Evolutionary conservation across 2,329 filamentous ascomycete species (phyloP), one percentile per base, ranked within the genome.

Genomic region (Pseudogymnoascus sp.): DNA sequence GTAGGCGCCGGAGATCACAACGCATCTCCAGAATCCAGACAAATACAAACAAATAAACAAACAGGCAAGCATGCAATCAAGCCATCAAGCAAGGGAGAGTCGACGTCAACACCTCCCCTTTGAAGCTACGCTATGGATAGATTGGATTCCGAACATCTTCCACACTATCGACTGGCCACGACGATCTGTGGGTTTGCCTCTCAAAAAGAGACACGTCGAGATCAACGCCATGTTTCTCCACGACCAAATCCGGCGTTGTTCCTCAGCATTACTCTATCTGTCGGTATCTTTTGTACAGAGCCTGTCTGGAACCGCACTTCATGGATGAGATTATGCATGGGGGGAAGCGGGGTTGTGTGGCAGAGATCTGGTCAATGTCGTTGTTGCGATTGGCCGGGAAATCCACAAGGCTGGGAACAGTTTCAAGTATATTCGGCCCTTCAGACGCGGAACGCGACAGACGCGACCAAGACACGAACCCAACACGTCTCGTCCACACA

Each of bases 381-480:
- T 16, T 14, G 50, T 56, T 56, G 50, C 50, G 50, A 56, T 56
- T 56, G 50, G 50, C 16, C 3, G 16, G 28, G 5, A 56, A 56
- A 56, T 56, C 28, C 50, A 56, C 50, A 56, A 56, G 50, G 50
- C 50, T 56, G 50, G 50, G 50, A 56, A 56, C 50, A 56, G 50
- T 56, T 34, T 56, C 50, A 36, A 56, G 50, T 56, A 56, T 34
- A 56, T 56, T 56, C 50, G 50, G 50, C 28, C 50, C 50, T 56
- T 56, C 50, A 56, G 50, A 56, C 50, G 50, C 50, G 50, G 50
- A 56, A 56, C 50, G 50, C 50, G 50, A 56, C 50, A 56, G 50
- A 56, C 50, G 50, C 50, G 50, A 56, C 50, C 50, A 56, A 56
- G 50, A 56, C 50, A 56, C 50, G 50, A 56, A 56, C 50, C 28